A percentile compares a stretch with the other conserved stretches of the same genome.
Conservation (phyloP, 768 basidiomycete genomes). For the Boletus subcaerulescens region DNA sequence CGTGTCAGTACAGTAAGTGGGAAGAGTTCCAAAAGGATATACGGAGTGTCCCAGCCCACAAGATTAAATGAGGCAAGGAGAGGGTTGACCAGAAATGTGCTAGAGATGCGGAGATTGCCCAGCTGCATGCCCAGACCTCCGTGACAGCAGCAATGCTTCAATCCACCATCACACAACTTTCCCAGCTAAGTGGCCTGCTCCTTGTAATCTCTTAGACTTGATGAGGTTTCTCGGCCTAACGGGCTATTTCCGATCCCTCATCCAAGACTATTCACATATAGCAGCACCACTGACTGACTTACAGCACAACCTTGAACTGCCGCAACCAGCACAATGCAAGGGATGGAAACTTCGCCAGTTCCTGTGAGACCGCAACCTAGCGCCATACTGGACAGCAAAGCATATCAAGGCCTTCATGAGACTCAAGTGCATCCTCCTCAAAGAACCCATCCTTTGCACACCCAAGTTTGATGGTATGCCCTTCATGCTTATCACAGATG, state of each 20-base stretch:
- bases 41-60: background rate
- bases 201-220: background rate
- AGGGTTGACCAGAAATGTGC: no score
- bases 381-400: slow-evolving; percentile 11
- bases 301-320: background rate
- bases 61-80: background rate
- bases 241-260: slow-evolving; percentile 6
- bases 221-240: slow-evolving; percentile 7
- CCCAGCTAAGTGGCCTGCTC: slow-evolving; percentile 3
- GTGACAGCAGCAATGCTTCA: no score
- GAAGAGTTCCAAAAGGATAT: background rate
- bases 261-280: slow-evolving; percentile 3
- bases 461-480: slow-evolving; percentile 35
- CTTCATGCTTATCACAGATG: slow-evolving; percentile 38
- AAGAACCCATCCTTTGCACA: background rate
- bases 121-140: no score
- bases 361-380: background rate
- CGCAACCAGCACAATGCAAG: background rate
- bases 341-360: background rate
- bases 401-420: slow-evolving; percentile 26
- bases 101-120: no score
- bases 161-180: no score
- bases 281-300: slow-evolving; percentile 1
- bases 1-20: background rate
- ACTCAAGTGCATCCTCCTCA: slow-evolving; percentile 31